A percentile compares a stretch with the other conserved stretches of the same genome.
Evolutionary conservation across 129 eudicot genomes (phyloP).

Genomic region (Glebionis coronaria): DNA sequence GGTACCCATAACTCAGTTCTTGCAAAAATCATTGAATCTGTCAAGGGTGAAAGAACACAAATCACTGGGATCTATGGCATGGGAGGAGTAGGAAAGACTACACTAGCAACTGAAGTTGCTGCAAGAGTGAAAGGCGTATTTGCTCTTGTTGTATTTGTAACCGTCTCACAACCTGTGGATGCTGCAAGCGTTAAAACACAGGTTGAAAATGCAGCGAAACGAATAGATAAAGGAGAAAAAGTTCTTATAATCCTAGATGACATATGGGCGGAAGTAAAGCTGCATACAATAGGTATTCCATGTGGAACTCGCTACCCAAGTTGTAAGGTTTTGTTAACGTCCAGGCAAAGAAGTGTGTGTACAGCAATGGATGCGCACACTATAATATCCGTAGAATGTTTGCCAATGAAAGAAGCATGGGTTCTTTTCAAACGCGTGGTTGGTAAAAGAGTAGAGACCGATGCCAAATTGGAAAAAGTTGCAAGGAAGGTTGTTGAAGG

Average conservation of each 20-base stretch:
- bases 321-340: conserved; percentile 10
- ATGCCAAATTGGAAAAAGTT: no score
- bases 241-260: neutral
- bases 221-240: neutral
- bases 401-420: no score
- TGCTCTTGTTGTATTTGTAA: no score
- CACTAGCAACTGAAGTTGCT: conserved; percentile 2
- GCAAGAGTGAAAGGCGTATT: neutral
- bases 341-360: conserved; percentile 8
- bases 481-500: no score
- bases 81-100: conserved; percentile 1
- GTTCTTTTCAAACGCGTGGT: no score
- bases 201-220: neutral
- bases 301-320: neutral
- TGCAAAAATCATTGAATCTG: neutral
- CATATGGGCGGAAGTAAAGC: neutral
- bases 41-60: neutral
- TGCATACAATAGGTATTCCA: neutral
- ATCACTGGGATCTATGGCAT: conserved; percentile 11
- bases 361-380: neutral
- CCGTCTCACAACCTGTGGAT: neutral
- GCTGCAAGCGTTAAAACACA: neutral
- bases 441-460: no score
- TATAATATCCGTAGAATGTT: neutral
- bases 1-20: neutral